Evolutionary conservation across 257 asterid species (phyloP), one percentile per base, ranked within the genome.

Genomic region (Dorcoceras hygrometricum): DNA sequence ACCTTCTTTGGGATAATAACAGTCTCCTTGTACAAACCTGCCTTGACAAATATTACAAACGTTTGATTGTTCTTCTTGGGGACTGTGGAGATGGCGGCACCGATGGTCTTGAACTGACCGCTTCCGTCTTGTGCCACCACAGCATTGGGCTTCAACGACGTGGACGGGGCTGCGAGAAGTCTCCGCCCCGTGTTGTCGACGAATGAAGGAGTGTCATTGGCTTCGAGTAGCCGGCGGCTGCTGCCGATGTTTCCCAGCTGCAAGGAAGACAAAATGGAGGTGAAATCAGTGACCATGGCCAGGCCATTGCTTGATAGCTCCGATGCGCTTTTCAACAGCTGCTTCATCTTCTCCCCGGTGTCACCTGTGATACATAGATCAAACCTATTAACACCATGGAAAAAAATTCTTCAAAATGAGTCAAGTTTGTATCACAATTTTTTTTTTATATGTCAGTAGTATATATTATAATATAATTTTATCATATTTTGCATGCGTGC

Each of bases 231-330:
- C 16, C 73, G 79, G 26, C 77, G 74, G 32, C 80, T 69, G 69
- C 80, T 73, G 57, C 24, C 75, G 28, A 77, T 8, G 43, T 77
- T 64, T 2, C 82, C 77, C 8, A 81, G 53, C 8, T 78, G 57
- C 22, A 79, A 23, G 6, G 81, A 23, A 12, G 74, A 65, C 8
- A 86, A 56, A 11, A 79, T 68, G 22, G 79, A 18, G 4, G 83
- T 66, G 29, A 87, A 73, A 51, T 78, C 78, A 11, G 73, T 9
- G 20, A 83, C 86, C 78, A 87, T 85, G 20, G 85, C 83, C 0
- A 87, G 77, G 6, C 84, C 90, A 64, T 89, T 86, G 68, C 87
- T 77, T 24, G 79, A 69, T 10, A 87, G 64, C 74, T 87, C 89
- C 4, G 81, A 72, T 0, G 89, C 71, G 2, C 78, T 71, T 25